Conservation (phyloP, 768 basidiomycete genomes). For the Hygrocybe punicea region DNA sequence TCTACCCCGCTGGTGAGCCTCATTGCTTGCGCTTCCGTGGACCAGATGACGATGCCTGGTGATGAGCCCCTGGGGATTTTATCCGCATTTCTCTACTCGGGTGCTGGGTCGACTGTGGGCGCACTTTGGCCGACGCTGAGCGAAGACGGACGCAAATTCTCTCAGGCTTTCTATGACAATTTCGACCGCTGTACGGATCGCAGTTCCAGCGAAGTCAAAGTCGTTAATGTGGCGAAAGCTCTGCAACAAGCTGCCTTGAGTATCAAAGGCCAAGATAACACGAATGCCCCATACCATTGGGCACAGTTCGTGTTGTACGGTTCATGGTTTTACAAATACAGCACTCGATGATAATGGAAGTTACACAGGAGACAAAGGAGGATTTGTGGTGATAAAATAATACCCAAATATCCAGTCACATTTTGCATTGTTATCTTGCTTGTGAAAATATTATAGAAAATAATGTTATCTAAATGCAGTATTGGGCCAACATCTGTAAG, state of each 20-base stretch:
- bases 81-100: neutral
- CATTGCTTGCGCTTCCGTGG: neutral
- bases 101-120: neutral
- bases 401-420: too few relatives aligned
- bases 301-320: neutral
- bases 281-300: slow-evolving; percentile 1
- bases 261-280: neutral
- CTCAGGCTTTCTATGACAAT: neutral
- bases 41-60: neutral
- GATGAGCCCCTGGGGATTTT: neutral
- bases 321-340: neutral
- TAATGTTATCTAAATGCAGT: too few relatives aligned
- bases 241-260: neutral
- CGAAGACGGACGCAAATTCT: neutral
- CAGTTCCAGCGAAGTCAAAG: too few relatives aligned
- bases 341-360: too few relatives aligned
- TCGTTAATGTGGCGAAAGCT: slow-evolving; percentile 1
- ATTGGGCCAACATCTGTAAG: too few relatives aligned
- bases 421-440: too few relatives aligned
- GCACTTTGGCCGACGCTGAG: neutral
- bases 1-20: neutral
- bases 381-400: too few relatives aligned
- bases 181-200: neutral
- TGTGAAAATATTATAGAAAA: too few relatives aligned
- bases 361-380: too few relatives aligned